Evolutionary conservation across 2,329 filamentous ascomycete species (phyloP), one percentile per base, ranked within the genome.

Genomic region (Nothophoma quercina): DNA sequence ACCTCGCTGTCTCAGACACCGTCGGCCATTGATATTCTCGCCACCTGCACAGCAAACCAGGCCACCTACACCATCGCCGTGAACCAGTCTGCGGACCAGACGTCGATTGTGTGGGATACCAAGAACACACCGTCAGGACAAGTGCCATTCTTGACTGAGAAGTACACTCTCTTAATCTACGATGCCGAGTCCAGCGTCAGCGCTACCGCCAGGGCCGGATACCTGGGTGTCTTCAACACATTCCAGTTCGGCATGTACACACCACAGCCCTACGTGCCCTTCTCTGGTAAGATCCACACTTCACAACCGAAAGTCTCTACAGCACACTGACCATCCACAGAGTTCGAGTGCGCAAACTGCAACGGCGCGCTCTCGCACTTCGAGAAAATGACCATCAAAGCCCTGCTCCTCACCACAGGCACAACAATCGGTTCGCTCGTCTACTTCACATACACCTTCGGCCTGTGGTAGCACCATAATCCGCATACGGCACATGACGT

Each of bases 161-260:
- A 80, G 35, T 89, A 88, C 70, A 88, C 85, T 1, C 76, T 89
- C 33, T 75, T 85, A 48, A 80, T 89, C 50, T 83, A 86, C 63
- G 86, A 89, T 69, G 77, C 82, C 7, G 75, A 77, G 22, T 79
- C 78, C 55, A 79, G 78, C 13, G 73, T 83, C 32, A 82, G 74
- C 16, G 82, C 83, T 4, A 73, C 78, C 15, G 73, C 85, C 2
- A 69, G 67, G 12, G 77, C 85, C 0, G 86, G 86, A 5, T 79
- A 86, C 64, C 69, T 89, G 34, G 77, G 74, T 13, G 75, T 78
- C 2, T 81, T 76, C 64, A 78, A 76, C 50, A 76, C 79, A 13
- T 83, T 81, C 63, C 75, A 70, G 5, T 89, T 89, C 63, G 86
- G 83, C 55, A 86, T 89, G 83, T 89, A 89, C 68, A 66, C 68